These are phyloP conservation scores for Fusarium duplospermum DNA, from an alignment of 2,329 filamentous ascomycete species.

Conservation along the genomic window DNA sequence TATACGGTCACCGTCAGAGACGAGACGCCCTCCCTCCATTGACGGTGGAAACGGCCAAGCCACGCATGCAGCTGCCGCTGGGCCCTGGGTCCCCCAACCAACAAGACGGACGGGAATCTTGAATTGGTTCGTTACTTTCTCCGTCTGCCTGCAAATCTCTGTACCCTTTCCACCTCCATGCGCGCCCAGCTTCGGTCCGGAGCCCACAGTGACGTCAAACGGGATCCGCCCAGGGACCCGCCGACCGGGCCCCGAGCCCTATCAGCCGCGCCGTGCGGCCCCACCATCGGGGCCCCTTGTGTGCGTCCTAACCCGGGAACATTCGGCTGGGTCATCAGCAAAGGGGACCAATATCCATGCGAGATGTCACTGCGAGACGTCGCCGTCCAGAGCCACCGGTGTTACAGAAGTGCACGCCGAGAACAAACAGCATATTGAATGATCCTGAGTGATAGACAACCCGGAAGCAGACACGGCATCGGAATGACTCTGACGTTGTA, in stretches of 20 bases:
- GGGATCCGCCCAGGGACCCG: constrained; percentile 27
- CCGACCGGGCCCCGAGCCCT: constrained; percentile 41
- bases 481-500: constrained; percentile 4
- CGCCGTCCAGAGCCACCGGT: constrained; percentile 1
- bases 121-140: constrained; percentile 17
- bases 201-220: constrained; percentile 47
- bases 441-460: constrained; percentile 7
- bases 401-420: constrained; percentile 11
- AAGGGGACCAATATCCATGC: constrained; percentile 24
- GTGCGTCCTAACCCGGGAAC: constrained; percentile 9
- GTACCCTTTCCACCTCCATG: background rate
- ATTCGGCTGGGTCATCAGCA: constrained; percentile 31
- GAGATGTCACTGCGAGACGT: constrained; percentile 4
- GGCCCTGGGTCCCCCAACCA: constrained; percentile 4
- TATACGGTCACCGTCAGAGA: constrained; percentile 36
- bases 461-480: background rate
- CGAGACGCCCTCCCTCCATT: constrained; percentile 12
- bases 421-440: constrained; percentile 6
- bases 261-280: constrained; percentile 45
- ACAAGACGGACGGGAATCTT: constrained; percentile 7
- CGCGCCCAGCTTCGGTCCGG: constrained; percentile 37
- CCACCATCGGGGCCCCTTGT: constrained; percentile 29
- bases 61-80: constrained; percentile 18
- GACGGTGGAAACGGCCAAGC: constrained; percentile 31
- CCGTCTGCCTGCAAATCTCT: background rate